These are phyloP conservation scores for Pezicula carpinea DNA, from an alignment of 2,329 filamentous ascomycete species.

Conservation along the genomic window DNA sequence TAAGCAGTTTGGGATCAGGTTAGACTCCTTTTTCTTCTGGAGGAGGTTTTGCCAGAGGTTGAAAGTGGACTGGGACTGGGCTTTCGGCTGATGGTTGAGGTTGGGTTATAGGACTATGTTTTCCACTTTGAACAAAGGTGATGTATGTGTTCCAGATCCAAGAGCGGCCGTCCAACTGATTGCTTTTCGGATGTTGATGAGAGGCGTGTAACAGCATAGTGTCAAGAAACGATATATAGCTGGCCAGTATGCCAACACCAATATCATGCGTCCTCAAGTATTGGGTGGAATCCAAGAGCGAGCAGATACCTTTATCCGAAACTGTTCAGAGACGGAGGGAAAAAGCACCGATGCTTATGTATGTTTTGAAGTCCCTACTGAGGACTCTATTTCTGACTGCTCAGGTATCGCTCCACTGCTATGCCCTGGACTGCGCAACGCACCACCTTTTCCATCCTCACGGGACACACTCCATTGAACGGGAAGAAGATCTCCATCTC, in stretches of 20 bases:
- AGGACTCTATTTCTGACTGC: neutral
- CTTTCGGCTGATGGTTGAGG: neutral
- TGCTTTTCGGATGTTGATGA: neutral
- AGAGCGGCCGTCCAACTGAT: neutral
- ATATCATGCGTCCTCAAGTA: slow-evolving; percentile 52
- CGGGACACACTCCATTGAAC: slow-evolving; percentile 55
- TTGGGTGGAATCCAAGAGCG: slow-evolving; percentile 54
- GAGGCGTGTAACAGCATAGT: slow-evolving; percentile 44
- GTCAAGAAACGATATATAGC: slow-evolving; percentile 59
- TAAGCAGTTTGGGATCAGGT: slow-evolving; percentile 51
- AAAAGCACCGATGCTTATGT: slow-evolving; percentile 58
- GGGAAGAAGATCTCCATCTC: slow-evolving; percentile 53
- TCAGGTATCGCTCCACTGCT: slow-evolving; percentile 49
- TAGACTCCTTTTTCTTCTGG: slow-evolving; percentile 11
- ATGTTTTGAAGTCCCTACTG: slow-evolving; percentile 3
- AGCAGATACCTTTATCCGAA: slow-evolving; percentile 48
- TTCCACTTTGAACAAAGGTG: slow-evolving; percentile 27
- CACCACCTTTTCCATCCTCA: slow-evolving; percentile 66
- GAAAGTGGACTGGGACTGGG: neutral
- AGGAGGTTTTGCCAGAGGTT: slow-evolving; percentile 3
- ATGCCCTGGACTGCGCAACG: slow-evolving; percentile 64
- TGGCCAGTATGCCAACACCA: slow-evolving; percentile 65
- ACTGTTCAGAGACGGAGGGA: slow-evolving; percentile 41
- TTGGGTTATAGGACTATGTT: slow-evolving; percentile 30
- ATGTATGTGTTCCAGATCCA: slow-evolving; percentile 13